Percentiles rank a stretch among this genome's conserved stretches.
Conservation (phyloP, 352 stramenopile species). For the Hyaloperonospora brassicae region DNA sequence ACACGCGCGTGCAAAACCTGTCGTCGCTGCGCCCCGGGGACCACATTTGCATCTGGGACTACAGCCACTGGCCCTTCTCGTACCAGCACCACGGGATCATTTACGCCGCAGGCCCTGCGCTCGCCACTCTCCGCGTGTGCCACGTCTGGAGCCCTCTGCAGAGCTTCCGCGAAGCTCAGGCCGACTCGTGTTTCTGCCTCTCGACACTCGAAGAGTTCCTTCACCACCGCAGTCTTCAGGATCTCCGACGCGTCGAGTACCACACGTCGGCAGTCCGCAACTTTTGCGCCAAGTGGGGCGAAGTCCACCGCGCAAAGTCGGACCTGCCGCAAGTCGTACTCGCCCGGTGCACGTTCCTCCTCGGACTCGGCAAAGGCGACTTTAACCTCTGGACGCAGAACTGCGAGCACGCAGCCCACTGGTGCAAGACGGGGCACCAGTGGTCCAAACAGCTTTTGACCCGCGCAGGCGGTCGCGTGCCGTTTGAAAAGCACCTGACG, state of each 20-base stretch:
- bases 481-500: conserved; percentile 51
- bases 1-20: conserved; percentile 51
- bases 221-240: conserved; percentile 36
- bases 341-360: conserved; percentile 62
- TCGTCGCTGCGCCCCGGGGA: conserved; percentile 55
- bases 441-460: conserved; percentile 70
- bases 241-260: conserved; percentile 65
- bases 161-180: conserved; percentile 46
- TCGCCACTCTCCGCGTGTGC: conserved; percentile 48
- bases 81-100: conserved; percentile 78
- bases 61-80: conserved; percentile 63
- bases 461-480: conserved; percentile 37
- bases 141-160: conserved; percentile 66
- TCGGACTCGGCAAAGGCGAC: conserved; percentile 56
- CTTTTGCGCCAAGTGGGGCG: conserved; percentile 58
- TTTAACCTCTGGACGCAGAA: conserved; percentile 81
- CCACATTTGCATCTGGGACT: conserved; percentile 71
- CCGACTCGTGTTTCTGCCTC: conserved; percentile 70
- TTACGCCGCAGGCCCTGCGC: conserved; percentile 41
- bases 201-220: conserved; percentile 68
- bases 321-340: conserved; percentile 69
- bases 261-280: conserved; percentile 61
- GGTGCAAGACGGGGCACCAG: conserved; percentile 72
- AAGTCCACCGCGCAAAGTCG: conserved; percentile 62
- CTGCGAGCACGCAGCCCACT: conserved; percentile 73